Evolutionary conservation across 176 grass and related monocot species (phyloP), one percentile per base, ranked within the genome.

Genomic region (Chloris gayana): DNA sequence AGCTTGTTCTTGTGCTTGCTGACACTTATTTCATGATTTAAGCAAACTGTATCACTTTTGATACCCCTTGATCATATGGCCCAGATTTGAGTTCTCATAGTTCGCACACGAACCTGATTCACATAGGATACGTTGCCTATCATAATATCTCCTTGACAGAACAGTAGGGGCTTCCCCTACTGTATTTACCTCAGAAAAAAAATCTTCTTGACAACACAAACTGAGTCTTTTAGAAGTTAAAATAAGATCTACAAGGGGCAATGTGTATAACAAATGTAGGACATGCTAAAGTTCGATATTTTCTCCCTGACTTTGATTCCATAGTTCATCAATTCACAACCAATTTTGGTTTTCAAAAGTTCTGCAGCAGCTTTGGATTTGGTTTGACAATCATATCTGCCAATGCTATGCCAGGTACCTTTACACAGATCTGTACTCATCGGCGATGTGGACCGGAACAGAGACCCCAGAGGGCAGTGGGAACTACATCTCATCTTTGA

Each of bases 381-480:
- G 1, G 24, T 29, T 22, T 68, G 9, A 66, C 34, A 47, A 54
- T 50, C 15, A 54, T 12, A 77, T 27, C 61, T n/a, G 14, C 38
- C 10, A 24, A 85, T 84, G 27, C 59, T 67, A 12, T 69, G 3
- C 47, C 72, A 98, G 95, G 84, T 98, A 98, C 34, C 51, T 94
- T 9, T 95, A 95, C 29, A 85, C 86, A 0, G 92, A 98, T 54
- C 78, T 98, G 9, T 98, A 98, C 26, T 87, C 86, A 12, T 56
- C 80, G 12, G 56, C 75, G 5, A 75, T 93, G 70, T 98, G 92
- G 95, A 85, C 88, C 0, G 92, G 88, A n/a, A 91, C 68, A 24
- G 92, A 98, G 81, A 62, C 54, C 30, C 92, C 95, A 14, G 66
- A 50, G 51, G 60, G 83, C 67, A 98, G 95, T 39, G 92, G 90